Evolutionary conservation across 805 yeast species (phyloP).

Genomic region (Candida germanica): DNA sequence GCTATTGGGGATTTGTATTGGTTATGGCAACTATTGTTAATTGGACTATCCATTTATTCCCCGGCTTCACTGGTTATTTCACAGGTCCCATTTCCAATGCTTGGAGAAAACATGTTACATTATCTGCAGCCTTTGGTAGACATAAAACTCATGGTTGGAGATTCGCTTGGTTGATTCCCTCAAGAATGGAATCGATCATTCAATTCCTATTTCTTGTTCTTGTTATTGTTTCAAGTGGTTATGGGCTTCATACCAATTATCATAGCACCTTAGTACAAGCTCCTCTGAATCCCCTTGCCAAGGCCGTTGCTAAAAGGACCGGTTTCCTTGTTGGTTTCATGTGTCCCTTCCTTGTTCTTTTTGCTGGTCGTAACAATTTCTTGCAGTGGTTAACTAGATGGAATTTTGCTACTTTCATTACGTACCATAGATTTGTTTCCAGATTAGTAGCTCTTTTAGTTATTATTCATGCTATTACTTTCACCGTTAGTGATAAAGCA

Average conservation of each 20-base stretch:
- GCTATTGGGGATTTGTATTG: slow-evolving; percentile 40
- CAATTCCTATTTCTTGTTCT: slow-evolving; percentile 31
- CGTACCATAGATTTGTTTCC: slow-evolving; percentile 57
- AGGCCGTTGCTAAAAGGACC: slow-evolving; percentile 47
- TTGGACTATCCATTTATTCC: slow-evolving; percentile 23
- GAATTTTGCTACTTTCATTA: slow-evolving; percentile 48
- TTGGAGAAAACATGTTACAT: slow-evolving; percentile 17
- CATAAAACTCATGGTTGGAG: slow-evolving; percentile 13
- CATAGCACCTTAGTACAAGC: slow-evolving; percentile 6
- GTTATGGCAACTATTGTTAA: slow-evolving; percentile 25
- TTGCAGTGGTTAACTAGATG: slow-evolving; percentile 57
- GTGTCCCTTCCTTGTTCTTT: slow-evolving; percentile 56
- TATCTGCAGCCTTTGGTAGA: slow-evolving; percentile 17
- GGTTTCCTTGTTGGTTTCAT: slow-evolving; percentile 50
- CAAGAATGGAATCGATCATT: slow-evolving; percentile 46
- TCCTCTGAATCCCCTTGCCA: slow-evolving; percentile 6
- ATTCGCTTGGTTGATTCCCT: slow-evolving; percentile 35
- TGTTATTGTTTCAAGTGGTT: slow-evolving; percentile 14
- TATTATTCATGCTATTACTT: slow-evolving; percentile 47
- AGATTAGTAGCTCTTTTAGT: slow-evolving; percentile 43
- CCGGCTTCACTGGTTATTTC: slow-evolving; percentile 14
- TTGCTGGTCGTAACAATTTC: slow-evolving; percentile 73
- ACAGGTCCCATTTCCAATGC: slow-evolving; percentile 18
- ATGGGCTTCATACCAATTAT: slow-evolving; percentile 6
- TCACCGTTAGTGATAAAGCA: slow-evolving; percentile 30